phyloP scores from a whole-genome alignment of 148 eudicot species.

The Camellia sinensis region DNA sequence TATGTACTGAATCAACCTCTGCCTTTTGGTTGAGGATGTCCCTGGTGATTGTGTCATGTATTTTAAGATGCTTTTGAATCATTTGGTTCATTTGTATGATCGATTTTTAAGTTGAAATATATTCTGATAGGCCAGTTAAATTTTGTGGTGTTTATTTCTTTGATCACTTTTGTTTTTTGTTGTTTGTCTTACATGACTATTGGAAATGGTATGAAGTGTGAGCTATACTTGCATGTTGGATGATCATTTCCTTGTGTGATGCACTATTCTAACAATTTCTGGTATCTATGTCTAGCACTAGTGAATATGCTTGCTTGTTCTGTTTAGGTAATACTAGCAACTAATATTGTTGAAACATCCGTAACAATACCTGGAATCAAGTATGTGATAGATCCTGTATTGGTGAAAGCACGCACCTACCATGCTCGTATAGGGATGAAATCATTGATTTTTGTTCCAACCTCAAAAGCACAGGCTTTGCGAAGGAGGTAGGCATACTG shows the following conservation, averaged over 20 bases:
- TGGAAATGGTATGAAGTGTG: neutral
- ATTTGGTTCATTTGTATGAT: neutral
- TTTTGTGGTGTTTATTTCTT: neutral
- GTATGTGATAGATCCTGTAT: conserved; percentile 94
- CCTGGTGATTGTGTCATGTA: neutral
- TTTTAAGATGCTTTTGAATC: neutral
- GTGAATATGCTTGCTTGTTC: conserved; percentile 18
- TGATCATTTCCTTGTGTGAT: neutral
- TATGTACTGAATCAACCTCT: neutral
- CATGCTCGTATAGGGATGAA: conserved; percentile 76
- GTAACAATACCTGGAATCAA: conserved; percentile 98
- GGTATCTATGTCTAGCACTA: neutral
- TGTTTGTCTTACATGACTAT: neutral
- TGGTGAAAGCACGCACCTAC: conserved; percentile 86
- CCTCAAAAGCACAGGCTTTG: conserved; percentile 95
- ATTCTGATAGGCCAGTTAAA: neutral
- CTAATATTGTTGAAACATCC: conserved; percentile 97
- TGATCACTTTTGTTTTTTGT: neutral
- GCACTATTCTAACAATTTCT: neutral
- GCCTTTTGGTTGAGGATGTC: neutral
- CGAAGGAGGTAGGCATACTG: conserved; percentile 73
- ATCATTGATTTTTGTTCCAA: conserved; percentile 68
- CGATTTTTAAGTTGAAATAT: neutral
- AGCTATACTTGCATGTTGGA: neutral
- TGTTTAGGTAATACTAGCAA: conserved; percentile 82